These are phyloP conservation scores for Aureobasidium musti DNA, from an alignment of 2,329 filamentous ascomycete genomes.

Conservation along the genomic window DNA sequence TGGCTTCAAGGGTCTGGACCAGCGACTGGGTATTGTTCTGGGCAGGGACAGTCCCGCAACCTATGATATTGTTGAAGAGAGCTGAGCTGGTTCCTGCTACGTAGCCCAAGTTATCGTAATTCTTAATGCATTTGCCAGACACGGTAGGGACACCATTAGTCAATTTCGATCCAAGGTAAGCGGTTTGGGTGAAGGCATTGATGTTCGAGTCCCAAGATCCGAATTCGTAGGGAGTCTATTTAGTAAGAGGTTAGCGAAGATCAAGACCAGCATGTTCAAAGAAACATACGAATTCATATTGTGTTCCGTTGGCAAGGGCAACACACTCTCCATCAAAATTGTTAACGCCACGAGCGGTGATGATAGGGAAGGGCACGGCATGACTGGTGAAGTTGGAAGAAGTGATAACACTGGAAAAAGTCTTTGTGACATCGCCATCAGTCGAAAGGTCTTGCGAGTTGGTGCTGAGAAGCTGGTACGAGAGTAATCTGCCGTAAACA, in stretches of 20 bases:
- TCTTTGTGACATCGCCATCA: conserved; percentile 44
- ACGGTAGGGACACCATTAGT: conserved; percentile 49
- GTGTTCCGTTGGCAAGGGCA: conserved; percentile 55
- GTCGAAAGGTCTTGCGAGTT: conserved; percentile 31
- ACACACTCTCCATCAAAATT: conserved; percentile 44
- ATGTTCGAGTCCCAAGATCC: conserved; percentile 64
- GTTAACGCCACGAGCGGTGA: conserved; percentile 46
- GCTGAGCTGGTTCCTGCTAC: conserved; percentile 50
- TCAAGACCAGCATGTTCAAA: neutral
- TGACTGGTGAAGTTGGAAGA: conserved; percentile 46
- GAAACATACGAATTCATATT: conserved; percentile 53
- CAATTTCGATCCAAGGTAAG: conserved; percentile 63
- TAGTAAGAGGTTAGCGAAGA: neutral
- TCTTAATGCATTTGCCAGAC: conserved; percentile 49
- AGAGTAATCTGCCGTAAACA: conserved; percentile 46
- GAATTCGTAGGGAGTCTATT: conserved; percentile 65
- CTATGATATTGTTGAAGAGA: conserved; percentile 46
- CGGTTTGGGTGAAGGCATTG: conserved; percentile 60
- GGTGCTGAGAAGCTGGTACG: conserved; percentile 45
- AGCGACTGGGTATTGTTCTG: conserved; percentile 35
- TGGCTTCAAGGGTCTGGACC: conserved; percentile 35
- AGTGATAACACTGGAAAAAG: conserved; percentile 41
- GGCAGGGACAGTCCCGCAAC: conserved; percentile 37
- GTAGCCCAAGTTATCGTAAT: conserved; percentile 54
- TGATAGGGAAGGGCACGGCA: conserved; percentile 50